A percentile compares a stretch with the other conserved stretches of the same genome.
Evolutionary conservation across 2,329 filamentous ascomycete species (phyloP).

Genomic region (Fusarium incarnatum): DNA sequence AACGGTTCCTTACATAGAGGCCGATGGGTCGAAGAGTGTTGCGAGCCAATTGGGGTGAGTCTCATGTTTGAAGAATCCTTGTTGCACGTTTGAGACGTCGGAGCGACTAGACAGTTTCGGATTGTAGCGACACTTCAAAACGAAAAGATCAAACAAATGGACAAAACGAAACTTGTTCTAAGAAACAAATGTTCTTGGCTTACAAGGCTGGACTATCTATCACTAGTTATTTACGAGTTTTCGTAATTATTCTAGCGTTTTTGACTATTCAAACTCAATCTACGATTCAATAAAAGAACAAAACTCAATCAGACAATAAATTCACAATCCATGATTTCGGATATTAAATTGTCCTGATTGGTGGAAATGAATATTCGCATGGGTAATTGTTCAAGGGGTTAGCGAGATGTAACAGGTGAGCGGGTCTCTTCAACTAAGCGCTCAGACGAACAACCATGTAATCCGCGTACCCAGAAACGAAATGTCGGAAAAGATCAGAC

Average conservation of each 20-base stretch:
- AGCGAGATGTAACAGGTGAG: conserved; percentile 42
- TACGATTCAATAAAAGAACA: background rate
- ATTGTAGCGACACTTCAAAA: background rate
- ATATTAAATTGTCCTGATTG: conserved; percentile 13
- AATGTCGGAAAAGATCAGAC: conserved; percentile 20
- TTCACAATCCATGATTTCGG: background rate
- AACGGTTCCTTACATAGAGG: conserved; percentile 37
- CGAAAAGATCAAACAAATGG: background rate
- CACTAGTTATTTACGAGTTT: too few relatives aligned
- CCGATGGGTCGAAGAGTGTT: conserved; percentile 7
- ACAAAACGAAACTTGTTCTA: conserved; percentile 1
- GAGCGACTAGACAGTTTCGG: conserved; percentile 27
- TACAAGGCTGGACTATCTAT: too few relatives aligned
- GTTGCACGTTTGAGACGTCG: conserved; percentile 40
- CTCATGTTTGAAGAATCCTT: conserved; percentile 24
- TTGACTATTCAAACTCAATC: conserved; percentile 11
- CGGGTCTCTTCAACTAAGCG: conserved; percentile 23
- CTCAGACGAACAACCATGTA: background rate
- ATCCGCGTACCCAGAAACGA: background rate
- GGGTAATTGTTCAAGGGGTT: conserved; percentile 20
- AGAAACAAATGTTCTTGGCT: conserved; percentile 3
- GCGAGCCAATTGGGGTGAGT: conserved; percentile 15
- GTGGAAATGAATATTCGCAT: conserved; percentile 37
- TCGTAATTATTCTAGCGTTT: background rate
- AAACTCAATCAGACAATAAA: conserved; percentile 12